Conservation (phyloP, 441 rosid genomes). For the Eugenia klotzschiana region DNA sequence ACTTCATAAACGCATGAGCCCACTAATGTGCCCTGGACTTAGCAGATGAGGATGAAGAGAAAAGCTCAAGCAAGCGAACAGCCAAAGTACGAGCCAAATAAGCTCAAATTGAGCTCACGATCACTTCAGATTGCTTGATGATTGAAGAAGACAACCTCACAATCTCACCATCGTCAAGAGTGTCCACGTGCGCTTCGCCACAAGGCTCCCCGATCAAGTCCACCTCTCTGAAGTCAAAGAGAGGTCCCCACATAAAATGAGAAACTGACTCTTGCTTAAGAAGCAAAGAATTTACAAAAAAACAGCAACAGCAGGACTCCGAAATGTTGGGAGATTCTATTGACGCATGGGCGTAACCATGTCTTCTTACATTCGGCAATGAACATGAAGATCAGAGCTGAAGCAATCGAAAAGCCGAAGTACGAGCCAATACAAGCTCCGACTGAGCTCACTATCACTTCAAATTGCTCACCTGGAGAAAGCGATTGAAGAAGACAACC, state of each 20-base stretch:
- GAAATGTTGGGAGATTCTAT: no score
- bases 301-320: no score
- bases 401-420: not conserved
- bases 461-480: constrained; percentile 40
- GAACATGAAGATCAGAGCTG: not conserved
- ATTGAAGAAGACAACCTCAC: constrained; percentile 34
- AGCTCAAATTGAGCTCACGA: not conserved
- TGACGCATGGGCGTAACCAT: not conserved
- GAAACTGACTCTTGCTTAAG: no score
- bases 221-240: constrained; percentile 13
- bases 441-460: not conserved
- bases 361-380: not conserved
- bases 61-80: not conserved
- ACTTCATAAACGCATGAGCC: not conserved
- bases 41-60: not conserved
- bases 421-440: not conserved
- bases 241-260: no score
- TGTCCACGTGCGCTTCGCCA: constrained; percentile 25
- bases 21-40: not conserved
- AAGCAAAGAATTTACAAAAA: no score
- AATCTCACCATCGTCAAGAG: constrained; percentile 18
- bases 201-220: constrained; percentile 36
- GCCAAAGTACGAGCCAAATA: not conserved
- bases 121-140: constrained; percentile 13
- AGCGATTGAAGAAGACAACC: constrained; percentile 36